Base-by-base conservation (phyloP, 371 early-diverging fungal genomes). In the Mucor indicus region DNA sequence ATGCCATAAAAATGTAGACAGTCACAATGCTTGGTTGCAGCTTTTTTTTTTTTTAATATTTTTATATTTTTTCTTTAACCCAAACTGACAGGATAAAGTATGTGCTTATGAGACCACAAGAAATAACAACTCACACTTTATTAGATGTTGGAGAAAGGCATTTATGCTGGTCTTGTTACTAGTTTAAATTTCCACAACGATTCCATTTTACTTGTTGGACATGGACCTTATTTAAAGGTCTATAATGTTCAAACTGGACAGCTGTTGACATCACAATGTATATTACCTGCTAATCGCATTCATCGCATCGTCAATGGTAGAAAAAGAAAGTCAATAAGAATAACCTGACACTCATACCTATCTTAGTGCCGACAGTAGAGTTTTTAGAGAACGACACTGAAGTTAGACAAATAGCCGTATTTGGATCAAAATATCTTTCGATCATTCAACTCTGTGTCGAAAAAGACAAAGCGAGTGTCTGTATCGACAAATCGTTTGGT, bases 241-340 rank as follows among this genome's bases (percentile, higher is more conserved):
- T 81, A 64, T 36, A 68, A 79, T 48, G 69, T 81, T 20, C 59
- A 63, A 1, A 69, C 75, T 0, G 72, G 75, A 7, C 35, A 66
- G 10, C 57, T 72, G 0, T 41, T 86, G 7, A 40, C 47, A 9
- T 60, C 62, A 22, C 53, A 71, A 33, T 62, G 62, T 1, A 62
- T 67, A 2, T 60, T 79, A 10, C 66, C 65, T 8, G 62, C 67
- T 23, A 79, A 75, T 48, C 68, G 77, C 27, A 74, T 84, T 11
- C 83, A 83, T 52, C 66, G 80, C 39, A 74, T 83, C 49, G 72
- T 79, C 7, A 60, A 71, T 13, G 77, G 83, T 80, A 79, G 50
- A 39, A 15, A 38, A n/a, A n/a, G n/a, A n/a, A n/a, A n/a, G n/a
- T n/a, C n/a, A n/a, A n/a, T n/a, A n/a, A 38, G 38, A 7, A 20